These are phyloP conservation scores for Lathyrus oleraceus DNA, from an alignment of 306 rosid genomes.

Conservation along the genomic window DNA sequence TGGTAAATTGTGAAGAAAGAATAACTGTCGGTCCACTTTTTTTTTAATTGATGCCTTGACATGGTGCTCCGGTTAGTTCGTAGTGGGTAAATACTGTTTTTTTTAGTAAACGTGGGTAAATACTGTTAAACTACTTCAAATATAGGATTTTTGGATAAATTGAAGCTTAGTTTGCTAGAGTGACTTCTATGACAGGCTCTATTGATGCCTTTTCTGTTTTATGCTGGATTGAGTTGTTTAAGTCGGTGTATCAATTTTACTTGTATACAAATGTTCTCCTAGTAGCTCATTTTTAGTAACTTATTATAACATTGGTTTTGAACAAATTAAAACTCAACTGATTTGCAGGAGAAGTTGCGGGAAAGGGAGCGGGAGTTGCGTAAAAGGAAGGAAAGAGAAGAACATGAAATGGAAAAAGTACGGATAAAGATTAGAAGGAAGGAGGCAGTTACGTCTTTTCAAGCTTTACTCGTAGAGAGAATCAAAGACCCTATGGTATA, in stretches of 20 bases:
- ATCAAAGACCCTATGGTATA: conserved; percentile 93
- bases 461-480: conserved; percentile 93
- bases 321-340: conserved; percentile 22
- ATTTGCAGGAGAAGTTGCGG: conserved; percentile 82
- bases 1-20: background rate
- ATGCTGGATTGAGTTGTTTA: background rate
- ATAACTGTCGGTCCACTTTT: background rate
- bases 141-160: conserved; percentile 8
- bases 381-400: conserved; percentile 98
- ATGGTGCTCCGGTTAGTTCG: conserved; percentile 3
- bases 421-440: conserved; percentile 83
- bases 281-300: background rate
- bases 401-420: conserved; percentile 94
- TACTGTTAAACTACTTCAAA: conserved; percentile 16
- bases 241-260: conserved; percentile 14
- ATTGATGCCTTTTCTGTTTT: conserved; percentile 10
- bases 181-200: conserved; percentile 8
- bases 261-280: background rate
- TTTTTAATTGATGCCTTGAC: conserved; percentile 4
- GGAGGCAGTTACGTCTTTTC: conserved; percentile 84
- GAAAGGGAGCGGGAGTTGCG: conserved; percentile 91
- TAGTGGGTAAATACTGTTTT: conserved; percentile 11
- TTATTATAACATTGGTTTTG: background rate
- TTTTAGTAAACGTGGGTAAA: background rate
- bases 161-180: conserved; percentile 21